Percentiles rank a stretch among this genome's conserved stretches.
phyloP scores from a whole-genome alignment of 2,329 filamentous ascomycete genomes.

The Leptographium galeiforme region DNA sequence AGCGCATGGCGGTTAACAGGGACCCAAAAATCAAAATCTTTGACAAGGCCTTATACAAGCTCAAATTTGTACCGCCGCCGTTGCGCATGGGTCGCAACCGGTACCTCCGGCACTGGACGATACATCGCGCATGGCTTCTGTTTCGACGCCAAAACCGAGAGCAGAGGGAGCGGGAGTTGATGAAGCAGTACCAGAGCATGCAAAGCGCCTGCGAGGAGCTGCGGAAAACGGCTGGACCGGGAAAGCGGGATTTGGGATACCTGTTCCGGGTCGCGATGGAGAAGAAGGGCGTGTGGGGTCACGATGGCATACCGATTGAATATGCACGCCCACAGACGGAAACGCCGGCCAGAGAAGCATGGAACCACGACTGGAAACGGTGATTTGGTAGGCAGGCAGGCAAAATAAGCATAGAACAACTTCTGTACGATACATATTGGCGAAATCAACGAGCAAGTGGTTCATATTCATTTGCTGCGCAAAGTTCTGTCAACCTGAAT shows the following conservation, averaged over 20 bases:
- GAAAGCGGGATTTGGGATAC: constrained; percentile 47
- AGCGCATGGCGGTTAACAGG: constrained; percentile 3
- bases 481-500: no score
- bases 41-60: constrained; percentile 18
- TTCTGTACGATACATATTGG: not conserved
- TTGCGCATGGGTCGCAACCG: constrained; percentile 81
- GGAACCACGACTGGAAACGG: constrained; percentile 88
- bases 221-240: constrained; percentile 43
- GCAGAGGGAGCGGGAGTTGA: constrained; percentile 54
- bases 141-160: constrained; percentile 57
- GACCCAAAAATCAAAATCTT: constrained; percentile 22
- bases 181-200: constrained; percentile 74
- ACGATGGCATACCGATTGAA: constrained; percentile 72
- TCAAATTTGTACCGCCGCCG: constrained; percentile 38
- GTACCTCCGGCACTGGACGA: constrained; percentile 92
- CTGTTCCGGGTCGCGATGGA: constrained; percentile 81
- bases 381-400: constrained; percentile 11
- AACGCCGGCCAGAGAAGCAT: constrained; percentile 62
- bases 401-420: not conserved
- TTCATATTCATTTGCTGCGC: no score
- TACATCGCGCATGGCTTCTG: constrained; percentile 89
- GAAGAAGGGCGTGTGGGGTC: constrained; percentile 71
- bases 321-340: constrained; percentile 80
- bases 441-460: no score
- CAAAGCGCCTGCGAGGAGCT: constrained; percentile 75